Percentiles rank a stretch among this genome's conserved stretches.
Conservation (phyloP, 306 rosid species). For the Bauhinia variegata region DNA sequence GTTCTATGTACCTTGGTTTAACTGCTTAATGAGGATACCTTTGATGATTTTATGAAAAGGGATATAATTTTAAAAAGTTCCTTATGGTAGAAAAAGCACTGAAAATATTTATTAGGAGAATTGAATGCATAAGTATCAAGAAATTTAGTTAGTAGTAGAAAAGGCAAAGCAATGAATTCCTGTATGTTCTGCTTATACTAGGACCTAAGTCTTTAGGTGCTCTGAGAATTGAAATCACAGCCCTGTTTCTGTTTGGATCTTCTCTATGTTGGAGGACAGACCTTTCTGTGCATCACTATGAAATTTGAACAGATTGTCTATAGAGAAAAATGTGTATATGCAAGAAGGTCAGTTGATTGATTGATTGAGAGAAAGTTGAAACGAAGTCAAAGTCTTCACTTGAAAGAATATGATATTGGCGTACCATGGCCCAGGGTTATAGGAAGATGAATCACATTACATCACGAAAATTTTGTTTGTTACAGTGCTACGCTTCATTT, state of each 20-base stretch:
- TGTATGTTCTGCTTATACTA: constrained; percentile 4
- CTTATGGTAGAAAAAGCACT: constrained; percentile 30
- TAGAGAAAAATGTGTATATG: constrained; percentile 17
- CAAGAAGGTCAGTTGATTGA: neutral
- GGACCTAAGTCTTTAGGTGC: constrained; percentile 18
- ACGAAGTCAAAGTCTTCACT: constrained; percentile 12
- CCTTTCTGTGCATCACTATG: constrained; percentile 7
- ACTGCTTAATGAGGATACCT: constrained; percentile 22
- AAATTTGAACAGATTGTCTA: constrained; percentile 14
- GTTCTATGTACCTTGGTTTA: neutral
- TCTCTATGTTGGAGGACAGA: constrained; percentile 1
- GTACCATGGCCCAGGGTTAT: constrained; percentile 18
- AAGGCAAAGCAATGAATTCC: constrained; percentile 17
- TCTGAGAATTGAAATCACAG: constrained; percentile 22
- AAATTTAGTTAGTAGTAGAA: constrained; percentile 5
- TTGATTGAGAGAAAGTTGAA: neutral
- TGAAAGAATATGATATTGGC: neutral
- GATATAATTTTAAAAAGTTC: constrained; percentile 29
- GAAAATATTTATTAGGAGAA: constrained; percentile 1
- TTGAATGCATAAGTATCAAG: constrained; percentile 19
- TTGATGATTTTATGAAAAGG: constrained; percentile 31
- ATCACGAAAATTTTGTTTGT: neutral
- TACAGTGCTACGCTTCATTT: neutral
- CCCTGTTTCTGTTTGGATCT: constrained; percentile 18
- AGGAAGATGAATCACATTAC: constrained; percentile 10